Evolutionary conservation across 2,329 filamentous ascomycete species (phyloP).

Genomic region (Basipetospora chlamydospora): DNA sequence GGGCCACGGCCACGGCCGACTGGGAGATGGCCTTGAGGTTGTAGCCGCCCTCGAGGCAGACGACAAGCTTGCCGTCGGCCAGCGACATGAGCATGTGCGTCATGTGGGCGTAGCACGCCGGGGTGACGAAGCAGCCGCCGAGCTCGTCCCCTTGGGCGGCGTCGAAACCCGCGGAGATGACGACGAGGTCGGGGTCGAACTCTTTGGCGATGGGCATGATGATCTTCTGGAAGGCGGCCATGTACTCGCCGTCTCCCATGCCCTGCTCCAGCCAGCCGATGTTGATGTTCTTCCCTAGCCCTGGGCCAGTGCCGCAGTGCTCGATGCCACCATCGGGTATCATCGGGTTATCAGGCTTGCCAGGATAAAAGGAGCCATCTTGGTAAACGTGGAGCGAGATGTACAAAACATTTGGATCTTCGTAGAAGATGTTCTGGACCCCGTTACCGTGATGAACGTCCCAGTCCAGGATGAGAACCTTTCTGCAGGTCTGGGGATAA

Average conservation of each 20-base stretch:
- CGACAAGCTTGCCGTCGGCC: slow-evolving; percentile 75
- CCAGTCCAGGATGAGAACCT: slow-evolving; percentile 90
- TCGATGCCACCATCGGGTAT: slow-evolving; percentile 47
- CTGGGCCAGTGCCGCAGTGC: slow-evolving; percentile 39
- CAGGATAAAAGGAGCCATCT: slow-evolving; percentile 75
- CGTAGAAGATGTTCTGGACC: slow-evolving; percentile 89
- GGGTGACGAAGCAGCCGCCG: slow-evolving; percentile 83
- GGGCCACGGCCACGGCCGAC: slow-evolving; percentile 80
- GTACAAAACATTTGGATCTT: slow-evolving; percentile 88
- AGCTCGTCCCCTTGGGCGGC: slow-evolving; percentile 87
- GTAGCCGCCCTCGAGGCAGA: slow-evolving; percentile 92
- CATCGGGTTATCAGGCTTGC: slow-evolving; percentile 39
- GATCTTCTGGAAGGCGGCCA: slow-evolving; percentile 89
- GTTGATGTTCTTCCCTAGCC: slow-evolving; percentile 49
- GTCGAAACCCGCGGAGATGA: slow-evolving; percentile 92
- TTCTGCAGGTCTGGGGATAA: slow-evolving; percentile 68
- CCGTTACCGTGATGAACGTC: slow-evolving; percentile 76
- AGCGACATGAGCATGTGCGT: slow-evolving; percentile 98
- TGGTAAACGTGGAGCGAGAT: slow-evolving; percentile 86
- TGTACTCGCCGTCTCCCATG: slow-evolving; percentile 94
- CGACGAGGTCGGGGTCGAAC: slow-evolving; percentile 86
- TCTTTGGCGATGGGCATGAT: slow-evolving; percentile 93
- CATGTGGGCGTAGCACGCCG: slow-evolving; percentile 91
- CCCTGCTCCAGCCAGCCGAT: slow-evolving; percentile 54
- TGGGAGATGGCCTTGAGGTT: slow-evolving; percentile 86